A percentile compares a stretch with the other conserved stretches of the same genome.
phyloP scores from a whole-genome alignment of 371 early-diverging fungal genomes.

The Syncephalastrum racemosum region DNA sequence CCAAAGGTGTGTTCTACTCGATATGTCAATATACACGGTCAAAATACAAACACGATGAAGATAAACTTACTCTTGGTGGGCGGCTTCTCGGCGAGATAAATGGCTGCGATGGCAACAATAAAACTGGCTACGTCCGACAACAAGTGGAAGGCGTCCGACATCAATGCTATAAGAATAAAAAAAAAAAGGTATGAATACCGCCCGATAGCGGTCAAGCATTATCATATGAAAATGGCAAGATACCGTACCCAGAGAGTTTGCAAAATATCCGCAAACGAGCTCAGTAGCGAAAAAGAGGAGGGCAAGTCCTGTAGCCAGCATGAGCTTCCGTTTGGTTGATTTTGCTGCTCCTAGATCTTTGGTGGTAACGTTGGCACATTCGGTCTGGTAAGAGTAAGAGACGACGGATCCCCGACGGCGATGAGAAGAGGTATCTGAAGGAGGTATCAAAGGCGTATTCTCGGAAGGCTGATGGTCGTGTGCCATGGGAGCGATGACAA shows the following conservation, averaged over 20 bases:
- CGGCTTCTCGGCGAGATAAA: slow-evolving; percentile 71
- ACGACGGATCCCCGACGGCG: slow-evolving; percentile 14
- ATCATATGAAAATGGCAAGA: too few relatives aligned
- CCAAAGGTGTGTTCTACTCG: slow-evolving; percentile 73
- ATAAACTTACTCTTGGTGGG: slow-evolving; percentile 57
- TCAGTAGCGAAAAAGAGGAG: slow-evolving; percentile 71
- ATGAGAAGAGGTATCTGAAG: background rate
- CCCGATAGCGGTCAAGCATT: too few relatives aligned
- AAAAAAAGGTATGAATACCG: background rate
- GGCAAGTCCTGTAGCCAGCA: slow-evolving; percentile 59
- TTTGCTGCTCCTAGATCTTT: slow-evolving; percentile 23
- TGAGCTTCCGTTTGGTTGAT: slow-evolving; percentile 45
- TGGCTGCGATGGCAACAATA: slow-evolving; percentile 70
- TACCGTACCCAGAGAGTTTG: slow-evolving; percentile 58
- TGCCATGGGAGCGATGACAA: background rate
- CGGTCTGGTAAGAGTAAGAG: slow-evolving; percentile 22
- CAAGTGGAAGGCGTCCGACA: slow-evolving; percentile 78
- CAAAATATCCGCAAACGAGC: slow-evolving; percentile 67
- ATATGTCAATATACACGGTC: slow-evolving; percentile 4
- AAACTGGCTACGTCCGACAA: slow-evolving; percentile 77
- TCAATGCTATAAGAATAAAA: slow-evolving; percentile 53
- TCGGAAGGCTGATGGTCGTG: background rate
- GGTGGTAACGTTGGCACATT: slow-evolving; percentile 37
- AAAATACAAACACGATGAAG: background rate
- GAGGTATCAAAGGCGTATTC: background rate